Evolutionary conservation across 108 stramenopile species (phyloP).

Genomic region (Thalassiosira profunda): DNA sequence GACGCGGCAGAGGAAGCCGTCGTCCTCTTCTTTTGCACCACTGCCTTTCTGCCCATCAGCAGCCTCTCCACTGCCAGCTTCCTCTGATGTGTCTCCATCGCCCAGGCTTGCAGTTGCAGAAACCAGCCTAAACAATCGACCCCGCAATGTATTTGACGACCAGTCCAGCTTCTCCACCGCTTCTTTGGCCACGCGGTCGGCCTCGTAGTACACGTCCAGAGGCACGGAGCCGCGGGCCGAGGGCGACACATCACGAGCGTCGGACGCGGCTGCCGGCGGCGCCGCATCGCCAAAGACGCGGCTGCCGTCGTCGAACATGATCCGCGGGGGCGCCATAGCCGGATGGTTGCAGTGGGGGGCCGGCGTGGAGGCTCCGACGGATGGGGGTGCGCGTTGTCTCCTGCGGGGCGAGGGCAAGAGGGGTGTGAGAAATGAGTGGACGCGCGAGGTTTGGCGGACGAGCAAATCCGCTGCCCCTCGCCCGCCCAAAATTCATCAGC

Average conservation of each 20-base stretch:
- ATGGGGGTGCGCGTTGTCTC: too few relatives aligned
- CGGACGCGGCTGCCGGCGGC: neutral
- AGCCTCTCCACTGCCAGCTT: neutral
- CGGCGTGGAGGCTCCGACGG: too few relatives aligned
- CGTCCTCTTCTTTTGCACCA: conserved; percentile 6
- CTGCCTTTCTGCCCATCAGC: neutral
- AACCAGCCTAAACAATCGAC: conserved; percentile 15
- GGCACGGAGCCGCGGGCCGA: conserved; percentile 46
- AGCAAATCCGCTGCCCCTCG: too few relatives aligned
- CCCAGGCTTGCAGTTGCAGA: neutral
- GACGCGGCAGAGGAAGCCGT: conserved; percentile 60
- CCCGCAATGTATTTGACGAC: conserved; percentile 24
- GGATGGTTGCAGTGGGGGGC: too few relatives aligned
- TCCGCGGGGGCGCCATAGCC: conserved; percentile 57
- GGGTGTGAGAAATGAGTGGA: too few relatives aligned
- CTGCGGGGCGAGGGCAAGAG: too few relatives aligned
- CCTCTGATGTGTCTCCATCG: neutral
- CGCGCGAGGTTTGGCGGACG: too few relatives aligned
- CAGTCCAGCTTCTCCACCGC: conserved; percentile 45
- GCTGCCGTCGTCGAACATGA: conserved; percentile 88
- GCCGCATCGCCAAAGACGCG: conserved; percentile 59
- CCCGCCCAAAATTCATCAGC: too few relatives aligned
- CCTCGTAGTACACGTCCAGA: conserved; percentile 72
- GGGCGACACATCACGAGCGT: neutral
- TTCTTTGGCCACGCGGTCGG: conserved; percentile 57